These are phyloP conservation scores for Triticum dicoccoides DNA, from an alignment of 176 grass and related monocot species.

Conservation along the genomic window DNA sequence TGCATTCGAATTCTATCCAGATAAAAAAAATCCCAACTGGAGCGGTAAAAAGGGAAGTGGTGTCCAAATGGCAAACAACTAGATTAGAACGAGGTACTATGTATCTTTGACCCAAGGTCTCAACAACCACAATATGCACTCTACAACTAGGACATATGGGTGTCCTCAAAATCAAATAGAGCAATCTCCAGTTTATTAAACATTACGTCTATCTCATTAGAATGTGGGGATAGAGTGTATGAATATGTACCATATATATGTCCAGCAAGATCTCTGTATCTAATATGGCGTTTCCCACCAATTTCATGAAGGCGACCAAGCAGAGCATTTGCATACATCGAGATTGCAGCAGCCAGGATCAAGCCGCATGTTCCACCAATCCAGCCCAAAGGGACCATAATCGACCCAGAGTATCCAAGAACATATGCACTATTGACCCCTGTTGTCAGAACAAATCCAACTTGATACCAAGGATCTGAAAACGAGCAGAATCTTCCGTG, in stretches of 20 bases:
- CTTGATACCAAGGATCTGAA: constrained; percentile 99
- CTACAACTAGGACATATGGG: background rate
- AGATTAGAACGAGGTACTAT: background rate
- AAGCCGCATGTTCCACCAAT: constrained; percentile 62
- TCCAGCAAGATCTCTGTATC: constrained; percentile 98
- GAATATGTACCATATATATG: constrained; percentile 78
- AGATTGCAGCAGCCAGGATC: constrained; percentile 80
- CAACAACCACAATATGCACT: background rate
- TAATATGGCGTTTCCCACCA: constrained; percentile 84
- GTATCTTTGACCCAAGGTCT: background rate
- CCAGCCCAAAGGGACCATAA: constrained; percentile 92
- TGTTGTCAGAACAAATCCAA: constrained; percentile 86
- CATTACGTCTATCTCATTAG: background rate
- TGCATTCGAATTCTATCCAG: background rate
- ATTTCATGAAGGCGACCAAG: constrained; percentile 81
- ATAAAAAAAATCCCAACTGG: background rate
- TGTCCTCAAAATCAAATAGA: background rate
- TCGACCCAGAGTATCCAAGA: constrained; percentile 83
- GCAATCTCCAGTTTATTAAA: background rate
- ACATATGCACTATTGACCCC: constrained; percentile 96
- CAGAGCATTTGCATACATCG: constrained; percentile 87
- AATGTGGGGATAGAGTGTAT: background rate
- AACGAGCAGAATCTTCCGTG: background rate
- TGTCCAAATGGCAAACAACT: background rate
- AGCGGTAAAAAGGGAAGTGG: background rate